A percentile compares a stretch with the other conserved stretches of the same genome.
Evolutionary conservation across 257 asterid genomes (phyloP).

Genomic region (Phtheirospermum japonicum): DNA sequence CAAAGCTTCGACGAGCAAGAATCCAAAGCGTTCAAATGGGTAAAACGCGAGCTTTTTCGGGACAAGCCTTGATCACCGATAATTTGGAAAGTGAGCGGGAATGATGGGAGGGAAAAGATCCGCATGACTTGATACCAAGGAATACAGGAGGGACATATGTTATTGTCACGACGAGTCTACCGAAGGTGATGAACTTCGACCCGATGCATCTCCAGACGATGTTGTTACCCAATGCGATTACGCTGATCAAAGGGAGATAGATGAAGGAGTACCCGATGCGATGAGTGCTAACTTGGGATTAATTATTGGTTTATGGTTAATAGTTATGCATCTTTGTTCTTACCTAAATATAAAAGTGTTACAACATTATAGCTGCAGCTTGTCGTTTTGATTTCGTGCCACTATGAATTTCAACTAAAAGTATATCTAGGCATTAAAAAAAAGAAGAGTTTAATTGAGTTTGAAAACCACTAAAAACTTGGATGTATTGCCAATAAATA

Average conservation of each 20-base stretch:
- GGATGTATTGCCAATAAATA: too few species aligned
- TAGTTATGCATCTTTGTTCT: too few species aligned
- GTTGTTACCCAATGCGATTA: constrained; percentile 56
- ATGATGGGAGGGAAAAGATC: constrained; percentile 96
- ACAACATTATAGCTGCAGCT: too few species aligned
- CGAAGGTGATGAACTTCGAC: too few species aligned
- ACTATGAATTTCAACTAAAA: too few species aligned
- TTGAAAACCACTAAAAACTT: too few species aligned
- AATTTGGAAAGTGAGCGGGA: constrained; percentile 75
- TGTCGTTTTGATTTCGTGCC: too few species aligned
- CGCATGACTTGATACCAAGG: constrained; percentile 72
- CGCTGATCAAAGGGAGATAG: constrained; percentile 55
- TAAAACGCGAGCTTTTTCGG: constrained; percentile 69
- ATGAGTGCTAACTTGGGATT: too few species aligned
- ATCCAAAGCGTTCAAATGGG: constrained; percentile 74
- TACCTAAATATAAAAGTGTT: too few species aligned
- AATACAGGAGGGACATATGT: constrained; percentile 85
- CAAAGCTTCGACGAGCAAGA: constrained; percentile 84
- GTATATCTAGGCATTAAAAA: too few species aligned
- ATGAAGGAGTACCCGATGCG: constrained; percentile 57
- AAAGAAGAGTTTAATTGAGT: too few species aligned
- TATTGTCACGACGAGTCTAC: constrained; percentile 66
- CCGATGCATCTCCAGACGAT: constrained; percentile 62
- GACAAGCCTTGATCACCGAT: constrained; percentile 88
- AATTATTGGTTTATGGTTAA: too few species aligned